Percentiles rank a stretch among this genome's conserved stretches.
Conservation (phyloP, 345 rosid species). For the Brassica juncea region DNA sequence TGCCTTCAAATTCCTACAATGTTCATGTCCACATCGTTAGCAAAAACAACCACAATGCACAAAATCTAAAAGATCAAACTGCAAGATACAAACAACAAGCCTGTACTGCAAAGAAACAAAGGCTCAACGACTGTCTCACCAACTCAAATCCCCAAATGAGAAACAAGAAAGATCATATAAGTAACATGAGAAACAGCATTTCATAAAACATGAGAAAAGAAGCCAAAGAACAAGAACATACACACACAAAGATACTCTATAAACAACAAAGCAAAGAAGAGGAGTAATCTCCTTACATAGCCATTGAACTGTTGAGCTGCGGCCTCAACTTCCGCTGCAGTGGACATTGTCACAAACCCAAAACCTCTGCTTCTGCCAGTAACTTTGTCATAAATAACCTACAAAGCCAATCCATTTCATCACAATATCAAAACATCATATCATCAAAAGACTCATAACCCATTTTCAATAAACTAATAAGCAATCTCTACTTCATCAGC, state of each 20-base stretch:
- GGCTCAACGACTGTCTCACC: not conserved
- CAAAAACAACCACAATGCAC: slow-evolving; percentile 7
- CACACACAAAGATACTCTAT: not conserved
- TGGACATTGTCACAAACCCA: slow-evolving; percentile 95
- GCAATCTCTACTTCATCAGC: not conserved
- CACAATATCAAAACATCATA: not conserved
- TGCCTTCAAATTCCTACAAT: slow-evolving; percentile 81
- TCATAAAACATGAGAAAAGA: too few relatives aligned
- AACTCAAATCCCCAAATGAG: not conserved
- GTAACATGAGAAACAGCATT: not conserved
- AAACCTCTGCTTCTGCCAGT: slow-evolving; percentile 98
- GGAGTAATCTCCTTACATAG: slow-evolving; percentile 56
- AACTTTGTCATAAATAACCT: slow-evolving; percentile 93
- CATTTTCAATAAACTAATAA: not conserved
- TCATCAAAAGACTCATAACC: not conserved
- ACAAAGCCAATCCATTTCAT: slow-evolving; percentile 28
- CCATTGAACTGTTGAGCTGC: slow-evolving; percentile 90
- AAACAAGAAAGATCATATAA: too few relatives aligned
- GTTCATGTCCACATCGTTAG: slow-evolving; percentile 4
- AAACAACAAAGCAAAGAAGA: not conserved
- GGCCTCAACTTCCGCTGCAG: slow-evolving; percentile 67
- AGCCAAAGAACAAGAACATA: slow-evolving; percentile 13
- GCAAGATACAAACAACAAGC: not conserved
- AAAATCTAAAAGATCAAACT: not conserved
- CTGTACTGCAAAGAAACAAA: not conserved